A percentile compares a stretch with the other conserved stretches of the same genome.
Conservation (phyloP, 345 rosid species). For the Rhizophora apiculata region DNA sequence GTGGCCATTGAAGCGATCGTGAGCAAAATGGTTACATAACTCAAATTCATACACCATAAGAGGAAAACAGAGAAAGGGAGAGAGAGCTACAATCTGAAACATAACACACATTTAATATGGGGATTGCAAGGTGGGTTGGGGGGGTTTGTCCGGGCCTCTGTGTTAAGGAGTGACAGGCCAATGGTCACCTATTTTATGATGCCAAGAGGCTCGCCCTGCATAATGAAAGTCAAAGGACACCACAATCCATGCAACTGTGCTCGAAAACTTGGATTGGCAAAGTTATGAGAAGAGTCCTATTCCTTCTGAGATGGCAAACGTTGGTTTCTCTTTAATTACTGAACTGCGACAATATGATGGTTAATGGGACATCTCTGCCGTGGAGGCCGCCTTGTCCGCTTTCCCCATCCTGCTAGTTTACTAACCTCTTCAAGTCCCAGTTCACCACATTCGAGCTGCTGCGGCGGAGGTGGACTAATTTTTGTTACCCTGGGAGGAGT, state of each 20-base stretch:
- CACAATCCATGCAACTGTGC: neutral
- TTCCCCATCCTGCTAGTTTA: constrained; percentile 74
- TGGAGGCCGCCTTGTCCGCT: constrained; percentile 74
- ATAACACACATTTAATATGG: neutral
- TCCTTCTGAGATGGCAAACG: neutral
- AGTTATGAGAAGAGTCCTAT: neutral
- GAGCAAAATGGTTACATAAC: no score
- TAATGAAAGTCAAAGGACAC: neutral
- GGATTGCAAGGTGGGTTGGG: neutral
- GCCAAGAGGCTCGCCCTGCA: neutral
- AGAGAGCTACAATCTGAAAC: neutral
- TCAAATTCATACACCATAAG: no score
- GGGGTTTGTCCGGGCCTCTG: neutral
- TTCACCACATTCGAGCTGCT: constrained; percentile 37
- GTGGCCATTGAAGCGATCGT: no score
- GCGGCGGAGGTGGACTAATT: constrained; percentile 10
- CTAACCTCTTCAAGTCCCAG: constrained; percentile 40
- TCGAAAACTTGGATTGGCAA: constrained; percentile 6
- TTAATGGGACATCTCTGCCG: constrained; percentile 48
- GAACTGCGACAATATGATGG: constrained; percentile 23
- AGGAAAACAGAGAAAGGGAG: no score
- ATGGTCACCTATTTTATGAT: constrained; percentile 8
- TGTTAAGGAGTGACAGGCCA: constrained; percentile 1
- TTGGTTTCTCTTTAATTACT: neutral
- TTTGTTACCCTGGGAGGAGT: constrained; percentile 18